phyloP scores from a whole-genome alignment of 495 filamentous ascomycete species.

The Annulohypoxylon bovei region DNA sequence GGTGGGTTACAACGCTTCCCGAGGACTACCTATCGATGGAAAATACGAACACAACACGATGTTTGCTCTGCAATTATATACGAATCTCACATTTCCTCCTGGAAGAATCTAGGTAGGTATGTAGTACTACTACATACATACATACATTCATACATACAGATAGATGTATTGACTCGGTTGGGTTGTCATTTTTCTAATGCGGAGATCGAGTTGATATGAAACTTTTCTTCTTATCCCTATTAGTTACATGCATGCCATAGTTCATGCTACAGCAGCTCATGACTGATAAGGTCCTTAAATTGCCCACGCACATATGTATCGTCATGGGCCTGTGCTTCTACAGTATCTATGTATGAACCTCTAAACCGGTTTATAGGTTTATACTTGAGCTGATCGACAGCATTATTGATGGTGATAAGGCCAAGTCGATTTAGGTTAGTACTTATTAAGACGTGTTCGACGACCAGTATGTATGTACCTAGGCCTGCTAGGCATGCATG shows the following conservation, averaged over 20 bases:
- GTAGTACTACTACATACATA: no score
- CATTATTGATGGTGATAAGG: slow-evolving; percentile 8
- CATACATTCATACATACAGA: no score
- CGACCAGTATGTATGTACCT: not conserved
- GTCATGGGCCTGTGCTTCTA: not conserved
- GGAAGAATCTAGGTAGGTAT: no score
- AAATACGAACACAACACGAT: slow-evolving; percentile 35
- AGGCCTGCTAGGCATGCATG: not conserved
- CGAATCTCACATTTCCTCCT: not conserved
- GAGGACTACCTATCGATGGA: not conserved
- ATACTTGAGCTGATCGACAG: not conserved
- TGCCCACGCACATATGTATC: not conserved
- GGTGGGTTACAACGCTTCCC: slow-evolving; percentile 24
- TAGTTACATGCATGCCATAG: not conserved
- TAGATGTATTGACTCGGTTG: not conserved
- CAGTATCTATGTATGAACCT: no score
- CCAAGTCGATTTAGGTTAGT: not conserved
- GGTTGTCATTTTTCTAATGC: not conserved
- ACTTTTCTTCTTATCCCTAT: not conserved
- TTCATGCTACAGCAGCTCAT: not conserved
- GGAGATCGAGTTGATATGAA: slow-evolving; percentile 13
- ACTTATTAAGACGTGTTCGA: not conserved
- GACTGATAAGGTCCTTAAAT: not conserved
- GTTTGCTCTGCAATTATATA: slow-evolving; percentile 12
- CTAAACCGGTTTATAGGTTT: not conserved